Base-by-base conservation (phyloP, 805 yeast species). In the Hemisphaericaspora nanyangensis region DNA sequence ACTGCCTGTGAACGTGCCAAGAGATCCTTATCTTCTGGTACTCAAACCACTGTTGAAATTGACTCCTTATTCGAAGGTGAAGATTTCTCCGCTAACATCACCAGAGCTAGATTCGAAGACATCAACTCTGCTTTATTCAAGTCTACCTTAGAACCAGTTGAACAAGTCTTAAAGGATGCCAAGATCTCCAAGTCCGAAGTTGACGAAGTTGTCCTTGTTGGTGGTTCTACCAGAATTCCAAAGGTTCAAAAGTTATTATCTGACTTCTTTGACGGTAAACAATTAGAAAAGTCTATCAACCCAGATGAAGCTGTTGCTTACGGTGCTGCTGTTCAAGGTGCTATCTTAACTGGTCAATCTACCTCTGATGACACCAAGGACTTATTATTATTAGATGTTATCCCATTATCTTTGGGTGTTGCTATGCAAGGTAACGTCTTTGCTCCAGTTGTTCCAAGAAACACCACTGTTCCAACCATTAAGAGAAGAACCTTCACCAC, bases 141-240 rank as follows among this genome's bases (percentile, higher is more conserved):
- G 62, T 68, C 73, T 44, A 68, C 74, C 49, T 68, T 68, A 58
- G 71, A 67, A 41, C 74, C 74, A 55, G 74, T 68, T 54, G 74
- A 68, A 63, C 71, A 68, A 60, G 74, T 68, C 52, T 60, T 68
- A 55, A 68, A 68, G 59, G 74, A 68, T 50, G 68, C 74, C 48
- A 66, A 66, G 61, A 52, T 66, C 45, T 43, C 60, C 45, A 68
- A 68, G 62, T 32, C 66, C 47, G 44, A 48, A 36, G 74, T 68
- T 51, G 73, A 68, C 52, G 74, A 68, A 60, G 72, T 68, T 51
- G 74, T 68, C 57, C 61, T 68, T 50, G 74, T 68, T 46, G 74
- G 74, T 65, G 74, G 74, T 64, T 68, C 74, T 50, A 68, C 74
- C 64, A 68, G 74, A 68, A 68, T 68, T 61, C 74, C 74, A 61